Base-by-base conservation (phyloP, 176 grass and related monocot species). In the Eleusine indica region DNA sequence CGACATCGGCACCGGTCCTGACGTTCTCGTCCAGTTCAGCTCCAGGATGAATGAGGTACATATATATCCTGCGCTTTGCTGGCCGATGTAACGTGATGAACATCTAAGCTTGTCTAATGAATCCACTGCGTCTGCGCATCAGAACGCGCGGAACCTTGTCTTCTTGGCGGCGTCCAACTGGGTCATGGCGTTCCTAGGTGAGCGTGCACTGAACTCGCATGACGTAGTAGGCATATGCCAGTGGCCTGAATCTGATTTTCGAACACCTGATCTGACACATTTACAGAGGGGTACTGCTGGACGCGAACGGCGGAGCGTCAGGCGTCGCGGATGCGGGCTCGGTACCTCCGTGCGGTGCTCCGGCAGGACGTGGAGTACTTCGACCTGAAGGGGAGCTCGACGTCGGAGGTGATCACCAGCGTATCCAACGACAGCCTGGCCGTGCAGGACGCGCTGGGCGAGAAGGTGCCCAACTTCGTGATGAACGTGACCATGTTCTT, bases 301-400 rank as follows among this genome's bases (percentile, higher is more conserved):
- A 37, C 96, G 52, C 83, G 93, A 42, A 98, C 96, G 49, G 96
- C 84, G 40, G 96, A 98, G 89, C 75, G 96, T 77, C 96, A 98
- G 82, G 91, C 96, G 47, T 98, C 96, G 85, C 72, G 82, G 84
- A 95, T 98, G 96, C 91, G 96, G 15, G 91, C 70, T 4, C 65
- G 85, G 47, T 98, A 98, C 80, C 93, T 98, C 3, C 80, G 76
- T 39, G 96, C 96, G 4, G 96, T 98, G 48, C 87, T 98, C 68
- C 82, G 96, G 81, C 96, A 98, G 68, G 93, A 98, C 79, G 89
- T 95, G 46, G 96, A 93, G 96, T 98, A 93, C 86, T 98, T 98
- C 73, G 96, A 98, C 83, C 88, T 98, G 32, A 94, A 91, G 74
- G 90, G 66, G 0, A 92, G 85, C 1, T 91, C 96, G 1, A 91